Percentiles rank a stretch among this genome's conserved stretches.
These are phyloP conservation scores for Eimeria necatrix DNA, from an alignment of 169 alveolate species.

Conservation along the genomic window DNA sequence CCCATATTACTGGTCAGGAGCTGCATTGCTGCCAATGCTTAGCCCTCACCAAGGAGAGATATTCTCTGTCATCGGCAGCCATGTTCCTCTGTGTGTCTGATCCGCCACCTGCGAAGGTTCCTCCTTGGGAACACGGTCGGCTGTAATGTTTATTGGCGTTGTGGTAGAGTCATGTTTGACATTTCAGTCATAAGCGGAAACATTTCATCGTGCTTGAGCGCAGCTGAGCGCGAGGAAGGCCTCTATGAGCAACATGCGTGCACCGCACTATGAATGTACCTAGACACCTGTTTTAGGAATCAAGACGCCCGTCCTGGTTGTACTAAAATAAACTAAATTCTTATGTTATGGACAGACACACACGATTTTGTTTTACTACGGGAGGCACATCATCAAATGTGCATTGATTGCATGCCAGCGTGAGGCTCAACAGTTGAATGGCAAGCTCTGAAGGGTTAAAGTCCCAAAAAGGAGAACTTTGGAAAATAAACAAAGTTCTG, in stretches of 20 bases:
- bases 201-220: not conserved
- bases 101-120: not conserved
- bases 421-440: constrained; percentile 5
- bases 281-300: too few species aligned
- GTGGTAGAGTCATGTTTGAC: not conserved
- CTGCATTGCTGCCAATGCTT: too few species aligned
- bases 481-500: too few species aligned
- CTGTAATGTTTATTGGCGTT: not conserved
- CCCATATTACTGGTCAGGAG: too few species aligned
- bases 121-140: not conserved
- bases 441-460: too few species aligned
- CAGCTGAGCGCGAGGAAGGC: not conserved
- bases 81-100: not conserved
- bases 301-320: too few species aligned
- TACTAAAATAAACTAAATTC: too few species aligned
- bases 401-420: not conserved
- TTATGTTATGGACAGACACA: too few species aligned
- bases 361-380: too few species aligned
- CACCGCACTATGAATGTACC: too few species aligned
- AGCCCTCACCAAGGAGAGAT: constrained; percentile 59
- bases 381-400: too few species aligned
- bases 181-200: not conserved
- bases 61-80: constrained; percentile 62
- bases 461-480: too few species aligned
- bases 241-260: not conserved